Evolutionary conservation across 2,329 filamentous ascomycete species (phyloP).

Genomic region (Furcasterigmium furcatum): DNA sequence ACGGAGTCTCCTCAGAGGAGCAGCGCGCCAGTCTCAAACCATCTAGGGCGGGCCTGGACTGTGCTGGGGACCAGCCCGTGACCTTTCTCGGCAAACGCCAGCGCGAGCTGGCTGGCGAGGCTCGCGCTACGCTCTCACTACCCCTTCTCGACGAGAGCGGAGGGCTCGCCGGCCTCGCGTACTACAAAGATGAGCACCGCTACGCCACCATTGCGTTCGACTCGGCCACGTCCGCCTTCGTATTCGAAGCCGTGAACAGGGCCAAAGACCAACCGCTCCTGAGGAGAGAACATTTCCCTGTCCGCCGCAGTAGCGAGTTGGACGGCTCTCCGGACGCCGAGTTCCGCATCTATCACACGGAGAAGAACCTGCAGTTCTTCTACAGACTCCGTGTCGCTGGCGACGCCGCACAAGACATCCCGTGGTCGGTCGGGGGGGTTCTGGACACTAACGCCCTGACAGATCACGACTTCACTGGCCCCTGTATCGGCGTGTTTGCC

Average conservation of each 20-base stretch:
- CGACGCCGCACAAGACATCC: too few relatives aligned
- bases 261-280: not conserved
- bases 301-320: not conserved
- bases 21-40: not conserved
- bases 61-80: not conserved
- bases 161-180: conserved; percentile 11
- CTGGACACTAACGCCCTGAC: not conserved
- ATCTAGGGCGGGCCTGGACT: not conserved
- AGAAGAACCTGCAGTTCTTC: not conserved
- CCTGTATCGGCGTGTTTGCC: not conserved
- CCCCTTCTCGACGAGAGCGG: not conserved
- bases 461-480: not conserved
- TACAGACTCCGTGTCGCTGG: not conserved
- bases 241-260: conserved; percentile 10
- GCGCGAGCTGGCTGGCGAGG: not conserved
- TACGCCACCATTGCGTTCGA: conserved; percentile 7
- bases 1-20: conserved; percentile 1
- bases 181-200: conserved; percentile 18
- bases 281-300: not conserved
- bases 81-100: not conserved
- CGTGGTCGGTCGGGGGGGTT: not conserved
- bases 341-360: not conserved
- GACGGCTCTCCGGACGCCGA: not conserved
- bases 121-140: not conserved
- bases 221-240: conserved; percentile 3